A percentile compares a stretch with the other conserved stretches of the same genome.
Conservation (phyloP, 306 rosid genomes). For the Prunus kanzakura region DNA sequence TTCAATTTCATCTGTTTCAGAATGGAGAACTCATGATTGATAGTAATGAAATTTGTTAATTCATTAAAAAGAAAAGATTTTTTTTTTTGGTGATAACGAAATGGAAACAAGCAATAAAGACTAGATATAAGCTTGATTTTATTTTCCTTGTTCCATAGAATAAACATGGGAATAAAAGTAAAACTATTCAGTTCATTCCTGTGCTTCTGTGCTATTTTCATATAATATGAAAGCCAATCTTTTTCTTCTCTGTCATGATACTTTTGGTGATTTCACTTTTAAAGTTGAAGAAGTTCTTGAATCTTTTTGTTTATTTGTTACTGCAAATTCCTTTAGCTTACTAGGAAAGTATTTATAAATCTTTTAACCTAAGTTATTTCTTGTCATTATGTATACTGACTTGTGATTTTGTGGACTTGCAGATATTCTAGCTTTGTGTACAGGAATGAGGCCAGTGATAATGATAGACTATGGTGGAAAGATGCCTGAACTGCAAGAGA, state of each 20-base stretch:
- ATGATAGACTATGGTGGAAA: conserved; percentile 89
- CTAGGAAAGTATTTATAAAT: too few relatives aligned
- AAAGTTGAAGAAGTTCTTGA: not conserved
- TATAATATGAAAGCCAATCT: not conserved
- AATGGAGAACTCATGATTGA: not conserved
- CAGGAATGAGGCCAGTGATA: conserved; percentile 78
- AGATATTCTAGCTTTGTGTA: conserved; percentile 72
- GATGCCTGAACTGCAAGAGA: conserved; percentile 75
- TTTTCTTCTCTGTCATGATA: not conserved
- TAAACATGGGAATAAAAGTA: not conserved
- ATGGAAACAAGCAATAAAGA: not conserved
- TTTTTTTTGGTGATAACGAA: not conserved
- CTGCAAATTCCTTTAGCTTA: not conserved
- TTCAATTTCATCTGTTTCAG: not conserved
- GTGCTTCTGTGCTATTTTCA: not conserved
- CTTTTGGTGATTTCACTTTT: not conserved
- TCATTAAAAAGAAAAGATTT: not conserved
- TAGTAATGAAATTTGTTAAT: not conserved
- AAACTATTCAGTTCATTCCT: not conserved
- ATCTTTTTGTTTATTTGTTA: not conserved
- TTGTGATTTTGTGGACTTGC: conserved; percentile 14
- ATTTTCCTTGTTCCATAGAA: not conserved
- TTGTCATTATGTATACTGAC: not conserved
- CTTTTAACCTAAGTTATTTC: not conserved
- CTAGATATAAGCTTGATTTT: not conserved